Percentiles rank a stretch among this genome's conserved stretches.
These are phyloP conservation scores for Diaporthe amygdali DNA, from an alignment of 2,329 filamentous ascomycete genomes.

Conservation along the genomic window DNA sequence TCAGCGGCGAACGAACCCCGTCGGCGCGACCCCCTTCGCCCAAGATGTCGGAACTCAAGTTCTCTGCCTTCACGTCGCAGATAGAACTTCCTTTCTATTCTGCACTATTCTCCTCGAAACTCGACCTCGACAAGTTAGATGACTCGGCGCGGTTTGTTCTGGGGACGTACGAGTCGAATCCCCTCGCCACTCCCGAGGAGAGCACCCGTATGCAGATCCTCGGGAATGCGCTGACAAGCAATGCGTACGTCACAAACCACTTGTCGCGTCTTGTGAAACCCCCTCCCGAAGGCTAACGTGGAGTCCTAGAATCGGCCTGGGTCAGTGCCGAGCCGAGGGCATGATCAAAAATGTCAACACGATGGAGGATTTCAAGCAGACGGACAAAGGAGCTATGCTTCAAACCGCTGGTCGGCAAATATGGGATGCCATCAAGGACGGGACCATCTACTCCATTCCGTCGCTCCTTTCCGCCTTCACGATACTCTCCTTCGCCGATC, in stretches of 20 bases:
- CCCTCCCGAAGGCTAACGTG: conserved; percentile 17
- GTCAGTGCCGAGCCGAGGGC: conserved; percentile 83
- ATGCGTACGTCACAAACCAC: conserved; percentile 66
- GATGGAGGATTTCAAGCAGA: conserved; percentile 86
- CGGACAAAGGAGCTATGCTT: conserved; percentile 80
- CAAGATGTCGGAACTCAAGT: conserved; percentile 66
- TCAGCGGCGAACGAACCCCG: not conserved
- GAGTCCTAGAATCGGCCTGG: conserved; percentile 64
- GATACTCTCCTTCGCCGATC: conserved; percentile 89
- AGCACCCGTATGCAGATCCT: conserved; percentile 91
- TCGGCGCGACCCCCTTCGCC: not conserved
- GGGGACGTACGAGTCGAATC: conserved; percentile 86
- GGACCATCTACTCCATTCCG: conserved; percentile 93
- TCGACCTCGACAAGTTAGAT: conserved; percentile 96
- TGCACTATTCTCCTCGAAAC: conserved; percentile 88
- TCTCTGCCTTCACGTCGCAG: conserved; percentile 89
- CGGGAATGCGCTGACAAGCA: conserved; percentile 82
- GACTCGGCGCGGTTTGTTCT: conserved; percentile 87
- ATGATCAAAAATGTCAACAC: conserved; percentile 97
- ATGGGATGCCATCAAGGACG: conserved; percentile 97
- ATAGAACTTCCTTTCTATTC: conserved; percentile 96
- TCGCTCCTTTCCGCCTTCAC: conserved; percentile 89
- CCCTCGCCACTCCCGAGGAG: conserved; percentile 71
- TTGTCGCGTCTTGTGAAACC: not conserved
- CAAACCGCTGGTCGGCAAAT: conserved; percentile 83